Conservation (phyloP, 1,284 basidiomycete species). For the Ceratobasidium sp. region DNA sequence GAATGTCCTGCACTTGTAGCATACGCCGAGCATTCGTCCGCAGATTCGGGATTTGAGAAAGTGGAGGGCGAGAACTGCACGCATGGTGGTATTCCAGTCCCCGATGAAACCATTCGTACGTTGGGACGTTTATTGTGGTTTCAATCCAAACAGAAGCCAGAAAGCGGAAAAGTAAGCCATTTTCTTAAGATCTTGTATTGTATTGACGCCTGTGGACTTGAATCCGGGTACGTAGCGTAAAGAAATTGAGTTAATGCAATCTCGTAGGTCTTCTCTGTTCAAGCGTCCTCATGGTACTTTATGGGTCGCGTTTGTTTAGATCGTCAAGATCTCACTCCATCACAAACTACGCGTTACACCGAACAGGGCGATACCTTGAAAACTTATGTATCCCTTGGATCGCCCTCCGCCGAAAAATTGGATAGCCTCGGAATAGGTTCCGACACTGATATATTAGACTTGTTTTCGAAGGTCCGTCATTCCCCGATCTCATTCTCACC, state of each 20-base stretch:
- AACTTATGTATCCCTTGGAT: conserved; percentile 66
- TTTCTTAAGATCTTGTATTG: conserved; percentile 9
- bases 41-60: conserved; percentile 45
- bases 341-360: conserved; percentile 66
- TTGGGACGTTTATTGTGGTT: conserved; percentile 80
- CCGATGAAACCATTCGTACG: conserved; percentile 80
- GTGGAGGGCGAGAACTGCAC: conserved; percentile 49
- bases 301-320: conserved; percentile 57
- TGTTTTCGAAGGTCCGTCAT: conserved; percentile 72
- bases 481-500: background rate
- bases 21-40: conserved; percentile 62
- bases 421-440: conserved; percentile 68
- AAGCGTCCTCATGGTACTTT: too few relatives aligned
- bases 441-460: conserved; percentile 73
- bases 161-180: conserved; percentile 71
- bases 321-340: conserved; percentile 64
- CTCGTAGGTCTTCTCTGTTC: conserved; percentile 67
- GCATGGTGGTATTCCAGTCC: conserved; percentile 60
- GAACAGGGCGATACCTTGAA: conserved; percentile 75
- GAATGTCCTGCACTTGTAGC: conserved; percentile 80
- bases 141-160: conserved; percentile 67
- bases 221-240: conserved; percentile 63
- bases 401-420: conserved; percentile 70
- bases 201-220: background rate
- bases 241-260: conserved; percentile 79